Evolutionary conservation across 2,329 filamentous ascomycete species (phyloP).

Genomic region (Niveomyces coronatus): DNA sequence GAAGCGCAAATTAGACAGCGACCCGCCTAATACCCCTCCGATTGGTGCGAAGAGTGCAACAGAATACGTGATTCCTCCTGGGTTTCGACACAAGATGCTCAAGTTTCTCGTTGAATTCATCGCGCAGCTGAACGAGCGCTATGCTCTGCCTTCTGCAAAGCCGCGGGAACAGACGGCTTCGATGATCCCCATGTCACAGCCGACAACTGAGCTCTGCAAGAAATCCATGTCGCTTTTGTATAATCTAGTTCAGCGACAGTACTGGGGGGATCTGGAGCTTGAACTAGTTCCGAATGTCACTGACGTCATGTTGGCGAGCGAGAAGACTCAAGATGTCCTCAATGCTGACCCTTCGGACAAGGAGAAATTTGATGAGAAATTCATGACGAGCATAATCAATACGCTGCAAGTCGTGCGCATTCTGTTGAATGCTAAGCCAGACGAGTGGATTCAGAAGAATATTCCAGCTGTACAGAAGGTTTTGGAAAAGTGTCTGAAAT

Average conservation of each 20-base stretch:
- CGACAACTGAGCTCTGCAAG: slow-evolving; percentile 69
- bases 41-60: slow-evolving; percentile 36
- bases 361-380: slow-evolving; percentile 73
- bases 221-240: slow-evolving; percentile 74
- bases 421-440: slow-evolving; percentile 74
- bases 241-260: slow-evolving; percentile 74
- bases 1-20: slow-evolving; percentile 70
- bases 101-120: slow-evolving; percentile 97
- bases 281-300: slow-evolving; percentile 87
- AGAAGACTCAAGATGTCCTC: slow-evolving; percentile 57
- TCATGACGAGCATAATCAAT: slow-evolving; percentile 82
- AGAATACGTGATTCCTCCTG: slow-evolving; percentile 58
- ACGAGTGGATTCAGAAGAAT: slow-evolving; percentile 82
- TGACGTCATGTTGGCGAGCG: slow-evolving; percentile 72
- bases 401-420: slow-evolving; percentile 86
- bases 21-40: slow-evolving; percentile 42
- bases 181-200: slow-evolving; percentile 38
- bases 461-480: slow-evolving; percentile 74
- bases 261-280: slow-evolving; percentile 87
- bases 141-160: slow-evolving; percentile 62
- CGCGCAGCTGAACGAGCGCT: slow-evolving; percentile 78
- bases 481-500: slow-evolving; percentile 78
- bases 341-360: slow-evolving; percentile 50
- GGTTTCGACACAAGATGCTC: slow-evolving; percentile 68
- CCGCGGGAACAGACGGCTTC: slow-evolving; percentile 41